Evolutionary conservation across 2,329 filamentous ascomycete species (phyloP).

Genomic region (Xylaria hypoxylon): DNA sequence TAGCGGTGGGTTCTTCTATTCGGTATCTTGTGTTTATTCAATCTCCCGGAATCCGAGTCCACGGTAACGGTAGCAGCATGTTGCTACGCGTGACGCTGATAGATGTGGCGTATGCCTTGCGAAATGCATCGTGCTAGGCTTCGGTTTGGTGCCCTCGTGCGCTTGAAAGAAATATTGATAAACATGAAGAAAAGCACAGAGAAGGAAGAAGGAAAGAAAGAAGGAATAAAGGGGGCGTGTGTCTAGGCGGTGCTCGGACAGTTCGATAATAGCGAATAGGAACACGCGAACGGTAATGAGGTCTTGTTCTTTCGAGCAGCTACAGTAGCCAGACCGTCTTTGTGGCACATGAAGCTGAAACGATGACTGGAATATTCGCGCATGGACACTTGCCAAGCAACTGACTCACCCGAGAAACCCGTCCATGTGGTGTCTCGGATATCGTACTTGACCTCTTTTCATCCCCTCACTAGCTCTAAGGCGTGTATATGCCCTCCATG

Average conservation of each 20-base stretch:
- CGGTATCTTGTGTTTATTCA: neutral
- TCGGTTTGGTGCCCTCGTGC: neutral
- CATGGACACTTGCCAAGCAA: slow-evolving; percentile 6
- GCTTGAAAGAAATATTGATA: neutral
- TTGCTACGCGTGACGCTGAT: neutral
- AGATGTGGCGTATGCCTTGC: slow-evolving; percentile 1
- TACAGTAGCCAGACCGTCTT: neutral
- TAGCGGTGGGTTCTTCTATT: slow-evolving; percentile 1
- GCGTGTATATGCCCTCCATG: neutral
- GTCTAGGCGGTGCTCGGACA: neutral
- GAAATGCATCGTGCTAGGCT: neutral
- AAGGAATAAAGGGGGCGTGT: neutral
- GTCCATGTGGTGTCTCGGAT: slow-evolving; percentile 11
- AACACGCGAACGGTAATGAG: neutral
- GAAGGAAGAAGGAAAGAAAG: no score
- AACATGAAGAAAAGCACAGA: no score
- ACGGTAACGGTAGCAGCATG: slow-evolving; percentile 19
- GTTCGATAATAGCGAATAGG: neutral
- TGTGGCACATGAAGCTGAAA: slow-evolving; percentile 23
- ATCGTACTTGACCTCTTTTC: neutral
- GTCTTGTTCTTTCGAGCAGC: neutral
- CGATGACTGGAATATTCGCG: neutral
- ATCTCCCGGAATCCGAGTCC: slow-evolving; percentile 23
- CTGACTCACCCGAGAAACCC: slow-evolving; percentile 18
- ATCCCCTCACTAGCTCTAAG: neutral